Evolutionary conservation across 2,329 filamentous ascomycete species (phyloP).

Genomic region (Aspergillus intermedius): DNA sequence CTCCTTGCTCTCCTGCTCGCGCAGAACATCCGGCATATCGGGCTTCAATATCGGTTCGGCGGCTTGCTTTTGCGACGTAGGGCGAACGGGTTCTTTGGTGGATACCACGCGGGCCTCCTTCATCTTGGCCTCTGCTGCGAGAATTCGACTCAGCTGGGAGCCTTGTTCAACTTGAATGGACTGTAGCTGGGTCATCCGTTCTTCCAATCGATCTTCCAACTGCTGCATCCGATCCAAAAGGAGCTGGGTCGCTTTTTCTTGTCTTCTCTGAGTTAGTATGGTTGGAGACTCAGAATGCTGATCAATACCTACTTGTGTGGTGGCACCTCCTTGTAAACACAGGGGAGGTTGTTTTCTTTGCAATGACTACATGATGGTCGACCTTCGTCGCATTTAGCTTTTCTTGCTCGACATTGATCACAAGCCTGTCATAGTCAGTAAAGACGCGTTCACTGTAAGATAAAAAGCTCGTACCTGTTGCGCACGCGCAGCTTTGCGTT

Average conservation of each 20-base stretch:
- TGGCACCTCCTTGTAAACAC: constrained; percentile 83
- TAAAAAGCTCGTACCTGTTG: constrained; percentile 28
- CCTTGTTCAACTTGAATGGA: constrained; percentile 14
- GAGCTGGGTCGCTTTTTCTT: constrained; percentile 36
- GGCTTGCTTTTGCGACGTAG: constrained; percentile 7
- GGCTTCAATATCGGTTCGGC: constrained; percentile 20
- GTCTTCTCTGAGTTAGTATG: constrained; percentile 17
- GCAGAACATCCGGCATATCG: constrained; percentile 8
- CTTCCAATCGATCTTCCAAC: constrained; percentile 25
- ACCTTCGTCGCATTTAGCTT: constrained; percentile 86
- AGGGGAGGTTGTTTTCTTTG: constrained; percentile 75
- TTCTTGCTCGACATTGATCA: constrained; percentile 78
- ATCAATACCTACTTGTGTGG: constrained; percentile 68
- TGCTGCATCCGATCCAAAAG: constrained; percentile 29
- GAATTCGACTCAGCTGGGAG: constrained; percentile 6
- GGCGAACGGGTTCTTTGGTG: constrained; percentile 2
- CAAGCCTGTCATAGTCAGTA: constrained; percentile 58
- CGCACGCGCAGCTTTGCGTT: constrained; percentile 35
- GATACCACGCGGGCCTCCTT: constrained; percentile 2
- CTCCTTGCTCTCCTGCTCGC: constrained; percentile 11
- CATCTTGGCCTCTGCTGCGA: not conserved
- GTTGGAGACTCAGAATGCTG: not conserved
- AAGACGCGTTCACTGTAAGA: not conserved
- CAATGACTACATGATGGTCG: constrained; percentile 78
- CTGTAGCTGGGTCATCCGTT: constrained; percentile 15